Percentiles rank a stretch among this genome's conserved stretches.
Evolutionary conservation across 805 yeast genomes (phyloP).

Genomic region (Metschnikowia bowlesiae): DNA sequence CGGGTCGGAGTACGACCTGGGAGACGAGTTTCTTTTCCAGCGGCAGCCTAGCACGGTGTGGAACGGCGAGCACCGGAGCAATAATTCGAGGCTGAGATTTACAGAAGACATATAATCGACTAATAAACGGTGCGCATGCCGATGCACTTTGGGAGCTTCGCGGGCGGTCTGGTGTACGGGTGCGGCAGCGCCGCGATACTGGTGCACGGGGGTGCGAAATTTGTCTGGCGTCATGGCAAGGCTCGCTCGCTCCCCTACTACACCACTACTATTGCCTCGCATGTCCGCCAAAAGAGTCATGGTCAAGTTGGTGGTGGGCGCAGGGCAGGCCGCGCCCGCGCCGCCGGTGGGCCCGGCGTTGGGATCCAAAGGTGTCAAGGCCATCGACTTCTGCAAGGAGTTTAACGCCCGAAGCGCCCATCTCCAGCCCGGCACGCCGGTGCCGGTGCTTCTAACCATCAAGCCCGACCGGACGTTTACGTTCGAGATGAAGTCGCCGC

Average conservation of each 20-base stretch:
- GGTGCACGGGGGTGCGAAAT: too few relatives aligned
- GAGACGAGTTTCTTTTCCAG: slow-evolving; percentile 11
- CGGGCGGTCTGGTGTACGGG: not conserved
- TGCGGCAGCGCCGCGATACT: not conserved
- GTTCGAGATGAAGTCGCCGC: slow-evolving; percentile 86
- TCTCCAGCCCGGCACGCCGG: slow-evolving; percentile 79
- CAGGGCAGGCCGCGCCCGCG: slow-evolving; percentile 97
- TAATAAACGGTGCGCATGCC: not conserved
- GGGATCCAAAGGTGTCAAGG: slow-evolving; percentile 98
- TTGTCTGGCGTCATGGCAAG: too few relatives aligned
- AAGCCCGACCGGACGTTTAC: slow-evolving; percentile 89
- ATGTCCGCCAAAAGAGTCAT: slow-evolving; percentile 54
- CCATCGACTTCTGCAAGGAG: slow-evolving; percentile 97
- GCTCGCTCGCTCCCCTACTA: not conserved
- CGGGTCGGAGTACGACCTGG: slow-evolving; percentile 11
- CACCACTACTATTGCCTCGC: not conserved
- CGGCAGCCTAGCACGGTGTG: slow-evolving; percentile 10
- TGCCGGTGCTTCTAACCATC: slow-evolving; percentile 80
- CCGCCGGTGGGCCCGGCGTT: slow-evolving; percentile 99
- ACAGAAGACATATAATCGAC: slow-evolving; percentile 10
- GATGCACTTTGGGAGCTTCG: too few relatives aligned
- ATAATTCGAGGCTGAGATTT: slow-evolving; percentile 18
- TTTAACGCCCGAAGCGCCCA: slow-evolving; percentile 95
- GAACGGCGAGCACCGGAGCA: slow-evolving; percentile 13
- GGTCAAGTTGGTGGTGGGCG: slow-evolving; percentile 89